These are phyloP conservation scores for Nymphaea colorata DNA, from an alignment of 164 flowering plant species.

Conservation along the genomic window DNA sequence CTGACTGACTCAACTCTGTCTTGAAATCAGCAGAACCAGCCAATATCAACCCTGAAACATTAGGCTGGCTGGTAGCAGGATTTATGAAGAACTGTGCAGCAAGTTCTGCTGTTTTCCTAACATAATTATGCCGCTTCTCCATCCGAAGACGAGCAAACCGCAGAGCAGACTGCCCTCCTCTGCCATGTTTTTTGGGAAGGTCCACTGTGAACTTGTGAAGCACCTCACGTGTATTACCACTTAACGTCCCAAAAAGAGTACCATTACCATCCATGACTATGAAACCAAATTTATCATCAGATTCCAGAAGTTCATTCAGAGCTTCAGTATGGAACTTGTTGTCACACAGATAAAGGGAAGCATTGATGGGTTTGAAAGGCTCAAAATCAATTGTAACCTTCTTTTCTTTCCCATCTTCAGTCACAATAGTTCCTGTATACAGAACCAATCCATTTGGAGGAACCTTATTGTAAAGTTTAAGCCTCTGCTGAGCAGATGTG, in stretches of 20 bases:
- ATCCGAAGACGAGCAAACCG: conserved; percentile 10
- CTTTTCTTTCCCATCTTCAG: conserved; percentile 11
- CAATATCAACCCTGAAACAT: conserved; percentile 7
- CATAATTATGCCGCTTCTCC: conserved; percentile 11
- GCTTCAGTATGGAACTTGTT: conserved; percentile 11
- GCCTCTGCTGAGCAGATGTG: conserved; percentile 12
- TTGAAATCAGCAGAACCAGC: conserved; percentile 12
- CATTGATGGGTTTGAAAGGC: conserved; percentile 10
- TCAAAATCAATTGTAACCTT: conserved; percentile 10
- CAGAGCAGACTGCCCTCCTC: conserved; percentile 12
- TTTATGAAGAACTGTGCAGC: conserved; percentile 10
- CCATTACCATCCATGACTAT: conserved; percentile 13
- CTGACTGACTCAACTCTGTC: conserved; percentile 8
- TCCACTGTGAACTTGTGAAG: conserved; percentile 9
- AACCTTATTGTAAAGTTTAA: conserved; percentile 9
- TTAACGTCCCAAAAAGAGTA: conserved; percentile 9
- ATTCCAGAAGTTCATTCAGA: conserved; percentile 7
- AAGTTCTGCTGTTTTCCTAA: conserved; percentile 10
- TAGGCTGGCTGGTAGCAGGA: conserved; percentile 11
- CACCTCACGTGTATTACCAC: conserved; percentile 9
- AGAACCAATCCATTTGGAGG: conserved; percentile 10
- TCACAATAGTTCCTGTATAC: conserved; percentile 8
- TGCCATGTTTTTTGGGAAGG: conserved; percentile 9
- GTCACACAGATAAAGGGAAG: conserved; percentile 8
- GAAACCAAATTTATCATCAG: conserved; percentile 11